Base-by-base conservation (phyloP, 2,329 filamentous ascomycete genomes). In the Sporothrix luriei region DNA sequence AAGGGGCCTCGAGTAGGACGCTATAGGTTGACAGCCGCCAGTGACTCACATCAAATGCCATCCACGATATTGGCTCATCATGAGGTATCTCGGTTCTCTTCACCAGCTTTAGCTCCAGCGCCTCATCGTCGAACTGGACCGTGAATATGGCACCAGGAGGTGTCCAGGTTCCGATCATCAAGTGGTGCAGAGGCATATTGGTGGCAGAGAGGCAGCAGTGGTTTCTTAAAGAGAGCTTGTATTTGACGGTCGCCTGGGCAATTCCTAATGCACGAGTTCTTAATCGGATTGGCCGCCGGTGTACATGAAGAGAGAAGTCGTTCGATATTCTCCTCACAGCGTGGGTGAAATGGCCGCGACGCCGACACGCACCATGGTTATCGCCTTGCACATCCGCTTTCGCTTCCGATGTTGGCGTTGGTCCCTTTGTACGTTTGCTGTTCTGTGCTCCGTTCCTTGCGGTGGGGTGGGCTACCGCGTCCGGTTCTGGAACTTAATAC, bases 141-240 rank as follows among this genome's bases (percentile, higher is more conserved):
- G 92, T 96, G 80, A 95, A 95, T 76, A 97, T 95, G 78, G 92
- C 91, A 61, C 92, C 93, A 69, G 93, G 93, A 70, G 91, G 91
- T 72, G 92, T 94, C 92, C 93, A 97, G 69, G 93, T 97, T 73
- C 93, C 93, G 76, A 94, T 88, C 91, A 97, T 95, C 78, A 97
- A 84, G 82, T 96, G 92, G 79, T 97, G 93, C 77, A 87, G 74
- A 64, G 91, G 89, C 90, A 94, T 94, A 72, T 78, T 85, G 54
- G 57, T 14, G 13, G 21, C n/a, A 29, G 24, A 24, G 24, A 26
- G n/a, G 16, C 43, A 48, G 6, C 19, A 10, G 19, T n/a, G 6
- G 19, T 9, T n/a, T 49, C 48, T 19, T 49, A 21, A 49, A 7
- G 16, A 6, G 16, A 21, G 48, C 21, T 38, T 13, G 54, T 38